Evolutionary conservation across 768 basidiomycete genomes (phyloP).

Genomic region (Serendipita sp.): DNA sequence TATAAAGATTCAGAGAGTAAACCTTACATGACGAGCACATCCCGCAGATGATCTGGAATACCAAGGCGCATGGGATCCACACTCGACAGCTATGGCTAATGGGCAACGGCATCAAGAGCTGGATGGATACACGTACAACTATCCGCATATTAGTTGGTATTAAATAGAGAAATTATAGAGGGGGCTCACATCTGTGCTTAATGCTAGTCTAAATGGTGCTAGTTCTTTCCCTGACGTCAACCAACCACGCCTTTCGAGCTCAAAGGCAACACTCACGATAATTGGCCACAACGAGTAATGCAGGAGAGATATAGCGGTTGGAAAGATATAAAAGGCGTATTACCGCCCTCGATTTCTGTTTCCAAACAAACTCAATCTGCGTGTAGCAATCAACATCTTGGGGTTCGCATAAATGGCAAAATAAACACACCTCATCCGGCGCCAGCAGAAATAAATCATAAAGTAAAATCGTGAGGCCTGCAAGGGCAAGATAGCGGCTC

Average conservation of each 20-base stretch:
- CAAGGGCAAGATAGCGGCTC: neutral
- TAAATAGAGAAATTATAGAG: neutral
- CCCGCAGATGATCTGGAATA: neutral
- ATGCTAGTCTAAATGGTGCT: neutral
- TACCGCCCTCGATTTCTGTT: neutral
- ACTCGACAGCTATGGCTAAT: neutral
- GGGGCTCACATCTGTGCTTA: neutral
- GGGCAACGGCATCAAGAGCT: neutral
- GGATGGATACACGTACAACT: neutral
- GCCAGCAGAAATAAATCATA: neutral
- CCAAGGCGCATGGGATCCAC: neutral
- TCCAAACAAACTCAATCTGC: neutral
- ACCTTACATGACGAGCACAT: slow-evolving; percentile 3
- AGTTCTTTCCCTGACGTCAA: neutral
- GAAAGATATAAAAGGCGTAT: neutral
- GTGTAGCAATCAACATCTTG: neutral
- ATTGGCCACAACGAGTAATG: neutral
- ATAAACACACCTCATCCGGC: neutral
- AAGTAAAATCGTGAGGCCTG: neutral
- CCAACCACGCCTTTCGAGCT: too few relatives aligned
- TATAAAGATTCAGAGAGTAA: neutral
- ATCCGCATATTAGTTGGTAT: neutral
- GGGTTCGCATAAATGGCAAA: neutral
- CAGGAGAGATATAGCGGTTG: neutral
- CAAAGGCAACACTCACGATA: neutral